These are phyloP conservation scores for Mucor piriformis DNA, from an alignment of 371 early-diverging fungal species.

Conservation along the genomic window DNA sequence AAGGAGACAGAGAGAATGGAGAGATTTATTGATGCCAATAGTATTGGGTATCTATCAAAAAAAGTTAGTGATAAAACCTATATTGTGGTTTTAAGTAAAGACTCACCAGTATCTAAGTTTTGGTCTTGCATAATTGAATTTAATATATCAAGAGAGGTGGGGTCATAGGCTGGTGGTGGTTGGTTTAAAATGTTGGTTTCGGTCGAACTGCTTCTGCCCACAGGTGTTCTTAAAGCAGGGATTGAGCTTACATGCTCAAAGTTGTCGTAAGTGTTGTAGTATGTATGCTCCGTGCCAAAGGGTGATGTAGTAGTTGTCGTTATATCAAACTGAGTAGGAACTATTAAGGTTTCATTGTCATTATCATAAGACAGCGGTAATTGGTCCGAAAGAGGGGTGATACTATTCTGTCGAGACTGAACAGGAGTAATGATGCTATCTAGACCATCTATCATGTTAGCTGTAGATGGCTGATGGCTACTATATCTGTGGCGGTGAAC, in stretches of 20 bases:
- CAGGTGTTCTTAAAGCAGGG: conserved; percentile 19
- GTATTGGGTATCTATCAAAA: background rate
- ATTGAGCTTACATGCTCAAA: conserved; percentile 10
- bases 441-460: background rate
- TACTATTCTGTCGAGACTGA: conserved; percentile 8
- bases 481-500: background rate
- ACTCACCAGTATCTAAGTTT: conserved; percentile 7
- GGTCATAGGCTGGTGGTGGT: conserved; percentile 1
- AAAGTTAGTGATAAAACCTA: background rate
- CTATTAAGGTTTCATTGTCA: background rate
- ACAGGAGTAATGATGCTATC: background rate
- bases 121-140: conserved; percentile 13
- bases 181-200: background rate
- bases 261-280: conserved; percentile 8
- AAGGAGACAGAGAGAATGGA: background rate
- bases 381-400: background rate
- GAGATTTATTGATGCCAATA: conserved; percentile 8
- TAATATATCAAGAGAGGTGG: conserved; percentile 6
- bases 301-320: conserved; percentile 2
- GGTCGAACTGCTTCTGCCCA: background rate
- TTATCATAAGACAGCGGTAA: background rate
- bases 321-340: conserved; percentile 8
- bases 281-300: conserved; percentile 13
- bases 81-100: background rate
- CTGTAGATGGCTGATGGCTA: conserved; percentile 9